Base-by-base conservation (phyloP, 2,329 filamentous ascomycete genomes). In the Calycina herbarum region DNA sequence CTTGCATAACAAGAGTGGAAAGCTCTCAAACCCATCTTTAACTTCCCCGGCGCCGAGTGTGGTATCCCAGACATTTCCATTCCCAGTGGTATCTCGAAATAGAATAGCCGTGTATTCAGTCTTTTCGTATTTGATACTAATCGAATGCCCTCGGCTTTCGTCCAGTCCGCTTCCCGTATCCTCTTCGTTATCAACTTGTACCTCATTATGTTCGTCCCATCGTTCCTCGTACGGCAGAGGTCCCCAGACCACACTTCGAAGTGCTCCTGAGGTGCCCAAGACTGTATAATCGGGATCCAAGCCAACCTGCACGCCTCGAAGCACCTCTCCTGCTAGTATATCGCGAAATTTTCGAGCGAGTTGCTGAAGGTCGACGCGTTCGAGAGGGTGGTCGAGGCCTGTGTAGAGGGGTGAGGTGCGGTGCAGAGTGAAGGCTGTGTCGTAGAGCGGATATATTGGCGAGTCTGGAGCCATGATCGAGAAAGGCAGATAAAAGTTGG, bases 361-460 rank as follows among this genome's bases (percentile, higher is more conserved):
- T 24, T 75, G 70, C 8, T 71, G 70, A 2, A 82, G 74, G 51
- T 69, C 67, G 3, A 67, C 64, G n/a, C 76, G 73, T 63, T 73
- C 63, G 56, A 81, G 74, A 5, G 79, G 73, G 0, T 72, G 33
- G 2, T 68, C 51, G 24, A 69, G 68, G 66, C 77, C 77, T 59
- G 78, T 77, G 71, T 81, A 78, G 17, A 82, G 76, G 4, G 81
- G 80, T n/a, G 81, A 82, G 13, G 80, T 63, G 66, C 81, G 79
- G 66, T 80, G 79, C 65, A 81, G 72, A 29, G 72, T 76, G 72
- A 79, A 82, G 8, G 78, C 81, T 24, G 78, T 77, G 69, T 78
- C 77, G 74, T 82, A 82, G 61, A 83, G 77, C 15, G 80, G 81
- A 68, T 82, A 76, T 24, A 54, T 24, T 24, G 48, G 48, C 10